Evolutionary conservation across 2,329 filamentous ascomycete genomes (phyloP).

Genomic region (Diaporthe citri): DNA sequence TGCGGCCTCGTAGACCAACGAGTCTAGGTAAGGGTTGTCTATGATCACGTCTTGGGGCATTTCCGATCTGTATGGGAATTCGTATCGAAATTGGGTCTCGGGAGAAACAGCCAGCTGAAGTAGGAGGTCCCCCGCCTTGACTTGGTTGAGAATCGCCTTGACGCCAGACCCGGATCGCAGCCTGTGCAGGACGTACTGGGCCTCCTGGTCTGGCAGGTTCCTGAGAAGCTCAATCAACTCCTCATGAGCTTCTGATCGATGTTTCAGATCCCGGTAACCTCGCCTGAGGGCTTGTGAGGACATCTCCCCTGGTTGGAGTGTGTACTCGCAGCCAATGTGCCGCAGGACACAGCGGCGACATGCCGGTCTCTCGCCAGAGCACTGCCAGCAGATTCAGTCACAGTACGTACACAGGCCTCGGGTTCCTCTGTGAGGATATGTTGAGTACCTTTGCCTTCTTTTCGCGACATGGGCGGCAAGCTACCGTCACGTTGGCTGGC

Average conservation of each 20-base stretch:
- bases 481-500: neutral
- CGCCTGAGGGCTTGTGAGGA: neutral
- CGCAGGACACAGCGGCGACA: neutral
- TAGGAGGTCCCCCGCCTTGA: neutral
- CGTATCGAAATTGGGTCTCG: neutral
- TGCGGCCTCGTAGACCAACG: neutral
- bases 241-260: neutral
- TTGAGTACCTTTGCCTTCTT: neutral
- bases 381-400: neutral
- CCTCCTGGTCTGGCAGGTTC: neutral
- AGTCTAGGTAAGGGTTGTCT: neutral
- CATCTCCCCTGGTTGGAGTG: neutral
- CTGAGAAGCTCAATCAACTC: neutral
- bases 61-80: neutral
- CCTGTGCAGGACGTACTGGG: neutral
- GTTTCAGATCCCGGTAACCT: neutral
- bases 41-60: neutral
- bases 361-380: neutral
- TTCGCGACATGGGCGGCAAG: neutral
- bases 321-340: neutral
- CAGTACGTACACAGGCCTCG: neutral
- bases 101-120: constrained; percentile 4
- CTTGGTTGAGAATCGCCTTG: neutral
- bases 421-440: neutral
- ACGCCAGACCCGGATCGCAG: neutral